A percentile compares a stretch with the other conserved stretches of the same genome.
These are phyloP conservation scores for Balamuthia mandrillaris DNA, from an alignment of 208 protist genomes.

Conservation along the genomic window DNA sequence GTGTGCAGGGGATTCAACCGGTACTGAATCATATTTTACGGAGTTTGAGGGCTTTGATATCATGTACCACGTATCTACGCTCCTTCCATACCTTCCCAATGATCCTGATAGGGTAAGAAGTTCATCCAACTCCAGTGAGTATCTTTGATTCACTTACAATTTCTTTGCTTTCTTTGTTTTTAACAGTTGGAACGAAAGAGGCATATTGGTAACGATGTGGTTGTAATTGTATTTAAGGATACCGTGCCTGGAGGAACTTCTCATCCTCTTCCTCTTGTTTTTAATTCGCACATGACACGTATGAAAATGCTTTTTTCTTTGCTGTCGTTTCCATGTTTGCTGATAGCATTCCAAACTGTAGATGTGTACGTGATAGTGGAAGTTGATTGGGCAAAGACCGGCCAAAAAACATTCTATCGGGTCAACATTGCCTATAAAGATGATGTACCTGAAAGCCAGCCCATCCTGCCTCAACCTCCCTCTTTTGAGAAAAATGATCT, in stretches of 20 bases:
- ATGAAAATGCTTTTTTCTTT: not conserved
- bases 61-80: slow-evolving; percentile 15
- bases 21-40: slow-evolving; percentile 5
- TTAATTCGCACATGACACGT: slow-evolving; percentile 15
- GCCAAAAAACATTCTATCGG: not conserved
- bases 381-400: not conserved
- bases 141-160: not conserved
- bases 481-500: not conserved
- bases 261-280: not conserved
- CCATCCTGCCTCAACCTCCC: not conserved
- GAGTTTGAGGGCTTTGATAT: not conserved
- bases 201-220: slow-evolving; percentile 9
- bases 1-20: not conserved
- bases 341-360: not conserved
- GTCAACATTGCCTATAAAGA: not conserved
- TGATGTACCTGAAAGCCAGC: not conserved
- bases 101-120: not conserved
- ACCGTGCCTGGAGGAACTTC: not conserved
- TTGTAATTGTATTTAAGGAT: slow-evolving; percentile 22
- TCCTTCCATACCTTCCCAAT: not conserved
- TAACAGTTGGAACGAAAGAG: slow-evolving; percentile 5
- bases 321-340: not conserved
- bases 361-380: not conserved
- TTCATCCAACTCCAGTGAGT: not conserved
- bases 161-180: not conserved